phyloP scores from a whole-genome alignment of 163 green algal genomes.

The Prototheca cutis region DNA sequence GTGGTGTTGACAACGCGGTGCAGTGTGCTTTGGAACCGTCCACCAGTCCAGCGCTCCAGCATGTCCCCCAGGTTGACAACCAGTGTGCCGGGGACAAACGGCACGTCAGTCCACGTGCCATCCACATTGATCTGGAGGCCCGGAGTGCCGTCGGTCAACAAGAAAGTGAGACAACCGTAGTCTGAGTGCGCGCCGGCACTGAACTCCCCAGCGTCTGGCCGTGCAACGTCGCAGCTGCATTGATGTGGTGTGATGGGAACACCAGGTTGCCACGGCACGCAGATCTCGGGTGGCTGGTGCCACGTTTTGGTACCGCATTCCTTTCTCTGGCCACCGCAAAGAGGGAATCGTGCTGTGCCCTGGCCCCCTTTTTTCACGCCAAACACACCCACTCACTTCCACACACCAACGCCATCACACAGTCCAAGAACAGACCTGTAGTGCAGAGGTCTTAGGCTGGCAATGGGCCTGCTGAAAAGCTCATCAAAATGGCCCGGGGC shows the following conservation, averaged over 20 bases:
- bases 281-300: too few species aligned
- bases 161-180: slow-evolving; percentile 74
- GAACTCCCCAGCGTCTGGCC: slow-evolving; percentile 34
- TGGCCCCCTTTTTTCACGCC: too few species aligned
- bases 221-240: slow-evolving; percentile 24
- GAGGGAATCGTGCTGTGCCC: too few species aligned
- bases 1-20: slow-evolving; percentile 66
- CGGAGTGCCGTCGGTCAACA: slow-evolving; percentile 53
- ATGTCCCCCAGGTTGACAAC: slow-evolving; percentile 89
- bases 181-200: slow-evolving; percentile 61
- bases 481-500: slow-evolving; percentile 45
- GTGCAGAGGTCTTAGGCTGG: slow-evolving; percentile 65
- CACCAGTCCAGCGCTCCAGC: slow-evolving; percentile 83
- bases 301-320: too few species aligned
- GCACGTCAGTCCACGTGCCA: slow-evolving; percentile 41
- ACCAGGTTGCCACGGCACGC: too few species aligned
- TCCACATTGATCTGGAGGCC: slow-evolving; percentile 64
- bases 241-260: not conserved
- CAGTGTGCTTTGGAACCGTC: slow-evolving; percentile 63
- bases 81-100: slow-evolving; percentile 38
- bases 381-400: too few species aligned
- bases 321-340: too few species aligned
- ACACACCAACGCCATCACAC: too few species aligned
- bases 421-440: slow-evolving; percentile 36
- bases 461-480: slow-evolving; percentile 57